A percentile compares a stretch with the other conserved stretches of the same genome.
Evolutionary conservation across 495 filamentous ascomycete genomes (phyloP).

Genomic region (Aspergillus asperescens): DNA sequence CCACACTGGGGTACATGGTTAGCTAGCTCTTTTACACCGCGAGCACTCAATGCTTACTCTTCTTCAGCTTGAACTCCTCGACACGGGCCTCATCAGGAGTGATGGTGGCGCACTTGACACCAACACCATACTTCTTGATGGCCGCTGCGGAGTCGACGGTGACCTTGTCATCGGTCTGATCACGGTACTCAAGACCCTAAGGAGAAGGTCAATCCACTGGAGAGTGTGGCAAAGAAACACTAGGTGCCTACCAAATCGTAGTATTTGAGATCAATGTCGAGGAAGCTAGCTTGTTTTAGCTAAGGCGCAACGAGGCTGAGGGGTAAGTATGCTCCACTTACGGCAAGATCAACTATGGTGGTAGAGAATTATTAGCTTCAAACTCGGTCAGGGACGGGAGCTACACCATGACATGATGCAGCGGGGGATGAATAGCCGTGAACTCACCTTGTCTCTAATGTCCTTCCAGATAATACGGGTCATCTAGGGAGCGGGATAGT

Average conservation of each 20-base stretch:
- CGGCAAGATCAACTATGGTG: slow-evolving; percentile 75
- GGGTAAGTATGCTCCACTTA: slow-evolving; percentile 32
- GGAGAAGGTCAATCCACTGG: slow-evolving; percentile 10
- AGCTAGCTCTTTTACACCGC: slow-evolving; percentile 6
- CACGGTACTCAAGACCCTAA: slow-evolving; percentile 84
- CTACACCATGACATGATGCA: slow-evolving; percentile 1
- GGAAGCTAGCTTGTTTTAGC: slow-evolving; percentile 52
- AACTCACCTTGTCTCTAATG: slow-evolving; percentile 83
- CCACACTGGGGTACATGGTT: slow-evolving; percentile 66
- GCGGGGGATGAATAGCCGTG: slow-evolving; percentile 14
- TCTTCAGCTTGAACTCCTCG: slow-evolving; percentile 96
- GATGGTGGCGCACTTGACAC: slow-evolving; percentile 99
- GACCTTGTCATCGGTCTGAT: slow-evolving; percentile 93
- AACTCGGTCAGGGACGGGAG: slow-evolving; percentile 12
- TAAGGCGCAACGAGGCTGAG: neutral
- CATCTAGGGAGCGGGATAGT: slow-evolving; percentile 54
- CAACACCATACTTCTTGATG: slow-evolving; percentile 97
- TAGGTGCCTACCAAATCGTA: slow-evolving; percentile 68
- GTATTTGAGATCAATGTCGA: slow-evolving; percentile 97
- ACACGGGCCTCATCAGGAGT: slow-evolving; percentile 95
- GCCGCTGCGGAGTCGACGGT: slow-evolving; percentile 92
- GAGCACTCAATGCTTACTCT: slow-evolving; percentile 54
- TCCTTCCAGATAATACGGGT: slow-evolving; percentile 97
- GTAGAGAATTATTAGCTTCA: slow-evolving; percentile 7
- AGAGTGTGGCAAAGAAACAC: slow-evolving; percentile 3